phyloP scores from a whole-genome alignment of 139 green algal genomes.

The Picochlorum sp. region DNA sequence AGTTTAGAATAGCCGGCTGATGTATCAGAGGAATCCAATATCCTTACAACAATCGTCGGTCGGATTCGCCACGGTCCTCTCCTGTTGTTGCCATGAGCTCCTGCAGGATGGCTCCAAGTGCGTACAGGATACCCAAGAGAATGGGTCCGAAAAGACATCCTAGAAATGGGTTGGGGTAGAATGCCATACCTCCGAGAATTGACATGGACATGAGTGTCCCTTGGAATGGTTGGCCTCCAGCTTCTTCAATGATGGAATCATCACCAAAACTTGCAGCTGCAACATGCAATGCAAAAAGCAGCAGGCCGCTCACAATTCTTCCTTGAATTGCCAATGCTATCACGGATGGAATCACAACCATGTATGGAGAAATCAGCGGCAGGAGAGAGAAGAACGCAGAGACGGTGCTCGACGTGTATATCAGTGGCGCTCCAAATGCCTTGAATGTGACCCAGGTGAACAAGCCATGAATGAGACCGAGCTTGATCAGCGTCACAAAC shows the following conservation, averaged over 20 bases:
- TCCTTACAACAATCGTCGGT: no score
- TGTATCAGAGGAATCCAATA: no score
- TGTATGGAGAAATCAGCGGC: conserved; percentile 47
- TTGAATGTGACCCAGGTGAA: conserved; percentile 55
- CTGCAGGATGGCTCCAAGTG: conserved; percentile 42
- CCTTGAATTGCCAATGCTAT: conserved; percentile 41
- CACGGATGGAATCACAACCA: conserved; percentile 42
- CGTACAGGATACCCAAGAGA: conserved; percentile 43
- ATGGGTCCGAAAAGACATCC: conserved; percentile 53
- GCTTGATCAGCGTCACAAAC: conserved; percentile 50
- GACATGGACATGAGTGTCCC: conserved; percentile 26
- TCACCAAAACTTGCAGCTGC: conserved; percentile 43
- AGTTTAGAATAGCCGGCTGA: no score
- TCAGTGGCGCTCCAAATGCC: conserved; percentile 36
- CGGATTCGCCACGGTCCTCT: no score
- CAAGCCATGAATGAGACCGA: conserved; percentile 47
- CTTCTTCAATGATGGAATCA: conserved; percentile 44
- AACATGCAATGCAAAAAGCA: conserved; percentile 36
- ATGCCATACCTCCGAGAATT: conserved; percentile 43
- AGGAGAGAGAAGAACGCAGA: conserved; percentile 40
- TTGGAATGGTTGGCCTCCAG: conserved; percentile 40
- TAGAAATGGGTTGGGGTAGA: conserved; percentile 45
- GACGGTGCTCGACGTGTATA: conserved; percentile 29
- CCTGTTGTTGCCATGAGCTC: conserved; percentile 26
- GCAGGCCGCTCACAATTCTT: neutral